Evolutionary conservation across 2,329 filamentous ascomycete genomes (phyloP).

Genomic region (Fusarium beomiforme): DNA sequence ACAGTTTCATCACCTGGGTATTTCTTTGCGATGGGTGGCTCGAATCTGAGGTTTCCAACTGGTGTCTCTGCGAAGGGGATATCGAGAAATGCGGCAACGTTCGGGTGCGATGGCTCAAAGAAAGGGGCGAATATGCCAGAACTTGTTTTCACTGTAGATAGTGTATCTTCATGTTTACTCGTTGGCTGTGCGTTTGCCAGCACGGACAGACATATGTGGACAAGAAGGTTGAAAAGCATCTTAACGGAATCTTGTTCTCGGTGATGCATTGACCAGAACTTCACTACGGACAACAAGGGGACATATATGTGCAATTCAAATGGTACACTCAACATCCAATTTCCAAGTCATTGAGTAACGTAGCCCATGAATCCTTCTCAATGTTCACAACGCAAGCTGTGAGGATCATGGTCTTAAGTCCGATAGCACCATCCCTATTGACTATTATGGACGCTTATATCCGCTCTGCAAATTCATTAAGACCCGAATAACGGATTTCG

Average conservation of each 20-base stretch:
- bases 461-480: neutral
- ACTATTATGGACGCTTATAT: neutral
- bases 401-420: neutral
- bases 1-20: neutral
- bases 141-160: conserved; percentile 17
- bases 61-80: conserved; percentile 30
- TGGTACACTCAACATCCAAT: too few relatives aligned
- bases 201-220: neutral
- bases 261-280: too few relatives aligned
- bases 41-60: conserved; percentile 16
- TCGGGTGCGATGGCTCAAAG: neutral
- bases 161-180: rapidly evolving
- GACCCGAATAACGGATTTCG: too few relatives aligned
- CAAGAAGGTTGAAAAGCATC: neutral
- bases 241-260: neutral
- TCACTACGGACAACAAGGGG: too few relatives aligned
- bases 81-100: conserved; percentile 28
- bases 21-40: neutral
- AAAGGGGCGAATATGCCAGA: conserved; percentile 28
- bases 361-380: neutral
- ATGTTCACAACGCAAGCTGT: neutral
- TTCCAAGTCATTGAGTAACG: too few relatives aligned
- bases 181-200: neutral
- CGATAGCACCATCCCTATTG: conserved; percentile 5
- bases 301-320: neutral